phyloP scores from a whole-genome alignment of 1,139 yeast species.

The Debaryomyces singareniensis region DNA sequence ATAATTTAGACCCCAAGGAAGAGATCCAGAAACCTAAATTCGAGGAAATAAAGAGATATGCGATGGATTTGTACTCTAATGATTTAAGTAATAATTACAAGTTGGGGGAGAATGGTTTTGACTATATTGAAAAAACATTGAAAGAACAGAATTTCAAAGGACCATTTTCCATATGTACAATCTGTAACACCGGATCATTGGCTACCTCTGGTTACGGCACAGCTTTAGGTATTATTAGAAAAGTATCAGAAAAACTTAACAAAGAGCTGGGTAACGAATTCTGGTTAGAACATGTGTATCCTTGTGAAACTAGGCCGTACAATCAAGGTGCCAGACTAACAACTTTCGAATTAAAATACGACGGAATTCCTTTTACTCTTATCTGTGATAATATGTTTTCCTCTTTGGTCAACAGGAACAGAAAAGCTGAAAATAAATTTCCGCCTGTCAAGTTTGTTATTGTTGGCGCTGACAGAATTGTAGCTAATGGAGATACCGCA shows the following conservation, averaged over 20 bases:
- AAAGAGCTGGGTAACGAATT: conserved; percentile 21
- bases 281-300: conserved; percentile 66
- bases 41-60: conserved; percentile 39
- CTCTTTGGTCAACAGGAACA: conserved; percentile 44
- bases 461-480: conserved; percentile 98
- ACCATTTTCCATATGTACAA: conserved; percentile 75
- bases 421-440: conserved; percentile 13
- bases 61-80: conserved; percentile 58
- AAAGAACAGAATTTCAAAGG: conserved; percentile 47
- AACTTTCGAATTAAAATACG: conserved; percentile 83
- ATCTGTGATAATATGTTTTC: conserved; percentile 92
- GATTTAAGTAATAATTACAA: conserved; percentile 71
- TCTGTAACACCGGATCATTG: conserved; percentile 81
- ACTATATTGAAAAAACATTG: conserved; percentile 50
- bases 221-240: conserved; percentile 84
- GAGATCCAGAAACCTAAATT: conserved; percentile 21
- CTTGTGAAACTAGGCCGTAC: conserved; percentile 93
- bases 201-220: conserved; percentile 99
- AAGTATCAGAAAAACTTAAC: conserved; percentile 46
- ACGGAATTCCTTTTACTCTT: conserved; percentile 78
- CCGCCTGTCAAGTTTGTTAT: conserved; percentile 79
- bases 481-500: conserved; percentile 88
- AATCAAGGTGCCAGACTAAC: conserved; percentile 95
- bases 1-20: conserved; percentile 10
- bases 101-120: conserved; percentile 77